Percentiles rank a stretch among this genome's conserved stretches.
These are phyloP conservation scores for Asterella californica DNA, from an alignment of 225 moss, liverwort and hornwort species.

Conservation along the genomic window DNA sequence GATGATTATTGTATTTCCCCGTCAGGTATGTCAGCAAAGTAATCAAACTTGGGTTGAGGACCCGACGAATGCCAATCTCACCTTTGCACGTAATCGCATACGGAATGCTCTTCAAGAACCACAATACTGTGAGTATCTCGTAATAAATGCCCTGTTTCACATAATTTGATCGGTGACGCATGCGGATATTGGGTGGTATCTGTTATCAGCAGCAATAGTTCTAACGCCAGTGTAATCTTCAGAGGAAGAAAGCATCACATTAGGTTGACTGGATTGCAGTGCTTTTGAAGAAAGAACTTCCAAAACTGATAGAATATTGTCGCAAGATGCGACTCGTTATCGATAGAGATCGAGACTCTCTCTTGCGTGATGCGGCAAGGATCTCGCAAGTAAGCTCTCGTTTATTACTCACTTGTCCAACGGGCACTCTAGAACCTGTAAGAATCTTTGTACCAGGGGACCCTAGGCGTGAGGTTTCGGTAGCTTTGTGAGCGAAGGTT, in stretches of 20 bases:
- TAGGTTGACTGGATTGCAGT: constrained; percentile 34
- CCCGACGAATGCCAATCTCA: constrained; percentile 70
- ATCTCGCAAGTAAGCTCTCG: constrained; percentile 59
- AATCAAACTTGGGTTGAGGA: constrained; percentile 90
- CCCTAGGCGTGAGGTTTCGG: not conserved
- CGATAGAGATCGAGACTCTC: constrained; percentile 64
- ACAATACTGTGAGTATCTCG: constrained; percentile 49
- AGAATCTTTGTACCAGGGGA: not conserved
- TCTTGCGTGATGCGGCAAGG: constrained; percentile 52
- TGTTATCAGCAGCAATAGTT: not conserved
- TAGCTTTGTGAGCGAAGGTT: too few species aligned
- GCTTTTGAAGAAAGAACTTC: constrained; percentile 52
- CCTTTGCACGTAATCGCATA: constrained; percentile 81
- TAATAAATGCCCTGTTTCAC: not conserved
- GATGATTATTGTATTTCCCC: not conserved
- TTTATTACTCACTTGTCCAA: not conserved
- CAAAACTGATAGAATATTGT: constrained; percentile 63
- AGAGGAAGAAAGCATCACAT: not conserved
- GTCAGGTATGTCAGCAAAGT: constrained; percentile 68
- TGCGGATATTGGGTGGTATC: not conserved
- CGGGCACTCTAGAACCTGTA: not conserved
- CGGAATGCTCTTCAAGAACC: constrained; percentile 67
- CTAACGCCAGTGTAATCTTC: too few species aligned
- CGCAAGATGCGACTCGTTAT: constrained; percentile 63
- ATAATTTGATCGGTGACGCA: too few species aligned